phyloP scores from a whole-genome alignment of 768 basidiomycete species.

The Psilocybe azurescens region DNA sequence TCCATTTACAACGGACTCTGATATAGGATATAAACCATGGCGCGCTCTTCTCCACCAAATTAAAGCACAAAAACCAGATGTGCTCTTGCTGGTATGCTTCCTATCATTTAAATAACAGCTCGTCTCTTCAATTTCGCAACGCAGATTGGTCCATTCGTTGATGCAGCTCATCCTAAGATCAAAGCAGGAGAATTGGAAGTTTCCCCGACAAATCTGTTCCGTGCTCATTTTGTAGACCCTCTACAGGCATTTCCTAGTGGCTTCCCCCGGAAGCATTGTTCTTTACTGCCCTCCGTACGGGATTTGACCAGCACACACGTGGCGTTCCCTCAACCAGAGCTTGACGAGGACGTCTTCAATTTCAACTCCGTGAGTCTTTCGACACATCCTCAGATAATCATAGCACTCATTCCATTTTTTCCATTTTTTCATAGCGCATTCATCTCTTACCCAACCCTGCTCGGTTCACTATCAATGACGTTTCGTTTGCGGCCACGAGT shows the following conservation, averaged over 20 bases:
- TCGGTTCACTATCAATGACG: conserved; percentile 82
- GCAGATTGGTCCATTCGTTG: conserved; percentile 93
- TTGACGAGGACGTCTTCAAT: conserved; percentile 46
- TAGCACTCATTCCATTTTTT: not conserved
- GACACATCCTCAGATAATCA: not conserved
- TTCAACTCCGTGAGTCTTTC: conserved; percentile 55
- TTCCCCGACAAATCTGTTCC: conserved; percentile 72
- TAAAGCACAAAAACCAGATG: conserved; percentile 70
- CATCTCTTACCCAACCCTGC: conserved; percentile 87
- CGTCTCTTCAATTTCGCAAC: not conserved
- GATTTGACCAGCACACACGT: conserved; percentile 82
- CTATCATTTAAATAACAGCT: not conserved
- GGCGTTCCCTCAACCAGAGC: conserved; percentile 83
- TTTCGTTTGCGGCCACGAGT: conserved; percentile 81
- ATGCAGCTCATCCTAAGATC: conserved; percentile 74
- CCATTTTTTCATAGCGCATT: conserved; percentile 59
- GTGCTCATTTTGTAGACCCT: conserved; percentile 59
- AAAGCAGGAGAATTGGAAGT: conserved; percentile 75
- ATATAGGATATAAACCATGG: conserved; percentile 80
- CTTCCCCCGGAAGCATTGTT: conserved; percentile 71
- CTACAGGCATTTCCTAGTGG: conserved; percentile 62
- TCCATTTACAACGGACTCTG: conserved; percentile 82
- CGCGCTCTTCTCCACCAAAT: conserved; percentile 64
- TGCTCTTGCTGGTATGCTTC: conserved; percentile 72
- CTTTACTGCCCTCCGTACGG: conserved; percentile 83